Conservation (phyloP, 331 rosid genomes). For the Phaseolus coccineus region DNA sequence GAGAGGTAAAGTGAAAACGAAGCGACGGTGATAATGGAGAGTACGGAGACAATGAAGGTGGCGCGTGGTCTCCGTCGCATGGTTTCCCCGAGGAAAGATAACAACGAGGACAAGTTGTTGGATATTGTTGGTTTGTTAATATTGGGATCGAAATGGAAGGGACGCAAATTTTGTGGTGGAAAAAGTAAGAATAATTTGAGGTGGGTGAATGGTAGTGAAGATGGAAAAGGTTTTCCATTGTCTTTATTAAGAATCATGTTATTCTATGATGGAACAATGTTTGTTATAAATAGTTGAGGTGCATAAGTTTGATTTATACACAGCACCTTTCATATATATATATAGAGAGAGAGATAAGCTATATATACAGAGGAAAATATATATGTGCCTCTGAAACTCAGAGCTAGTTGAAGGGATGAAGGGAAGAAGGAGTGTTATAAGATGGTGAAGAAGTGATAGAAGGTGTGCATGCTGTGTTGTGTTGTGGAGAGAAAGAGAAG, state of each 20-base stretch:
- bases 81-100: neutral
- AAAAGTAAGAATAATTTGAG: neutral
- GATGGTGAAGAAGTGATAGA: neutral
- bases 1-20: constrained; percentile 52
- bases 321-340: too few species aligned
- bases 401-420: too few species aligned
- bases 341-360: too few species aligned
- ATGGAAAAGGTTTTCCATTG: neutral
- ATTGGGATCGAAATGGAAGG: neutral
- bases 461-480: neutral
- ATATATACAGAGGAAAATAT: too few species aligned
- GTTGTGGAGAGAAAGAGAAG: neutral
- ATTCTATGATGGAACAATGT: neutral
- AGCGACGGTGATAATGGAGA: constrained; percentile 47
- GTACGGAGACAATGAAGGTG: constrained; percentile 42
- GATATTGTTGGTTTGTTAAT: neutral
- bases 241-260: constrained; percentile 22
- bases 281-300: constrained; percentile 18
- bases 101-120: neutral
- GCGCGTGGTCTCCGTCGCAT: constrained; percentile 58
- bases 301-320: too few species aligned
- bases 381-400: too few species aligned
- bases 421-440: too few species aligned
- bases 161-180: neutral
- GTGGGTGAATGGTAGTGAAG: neutral